Evolutionary conservation across 345 rosid genomes (phyloP).

Genomic region (Arabidopsis arenosa): DNA sequence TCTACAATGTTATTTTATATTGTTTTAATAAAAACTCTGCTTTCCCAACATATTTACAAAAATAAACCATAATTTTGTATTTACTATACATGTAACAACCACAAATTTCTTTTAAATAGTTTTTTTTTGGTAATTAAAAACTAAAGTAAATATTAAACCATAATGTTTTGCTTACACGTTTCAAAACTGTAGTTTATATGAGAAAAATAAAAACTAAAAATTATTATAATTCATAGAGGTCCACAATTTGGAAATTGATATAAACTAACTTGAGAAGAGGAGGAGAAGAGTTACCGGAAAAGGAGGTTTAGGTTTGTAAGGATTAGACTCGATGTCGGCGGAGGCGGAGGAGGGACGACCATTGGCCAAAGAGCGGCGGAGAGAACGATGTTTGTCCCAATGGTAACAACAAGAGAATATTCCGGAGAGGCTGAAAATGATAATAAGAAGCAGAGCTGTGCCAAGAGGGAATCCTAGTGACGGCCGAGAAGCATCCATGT

Average conservation of each 20-base stretch:
- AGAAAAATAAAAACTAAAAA: no score
- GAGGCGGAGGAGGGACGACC: slow-evolving; percentile 52
- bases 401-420: slow-evolving; percentile 98
- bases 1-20: no score
- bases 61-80: background rate
- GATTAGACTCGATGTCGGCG: slow-evolving; percentile 60
- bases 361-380: slow-evolving; percentile 66
- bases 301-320: slow-evolving; percentile 52
- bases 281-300: slow-evolving; percentile 49
- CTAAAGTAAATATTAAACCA: no score
- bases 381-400: slow-evolving; percentile 91
- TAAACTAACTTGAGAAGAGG: background rate
- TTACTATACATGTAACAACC: background rate
- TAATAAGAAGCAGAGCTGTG: slow-evolving; percentile 81
- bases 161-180: background rate
- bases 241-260: background rate
- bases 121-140: no score
- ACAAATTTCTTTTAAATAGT: no score
- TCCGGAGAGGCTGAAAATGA: slow-evolving; percentile 89
- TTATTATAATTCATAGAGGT: background rate
- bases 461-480: slow-evolving; percentile 95
- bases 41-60: background rate
- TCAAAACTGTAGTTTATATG: background rate
- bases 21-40: no score
- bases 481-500: slow-evolving; percentile 80